These are phyloP conservation scores for Chloropicon primus DNA, from an alignment of 139 green algal genomes.

Conservation along the genomic window DNA sequence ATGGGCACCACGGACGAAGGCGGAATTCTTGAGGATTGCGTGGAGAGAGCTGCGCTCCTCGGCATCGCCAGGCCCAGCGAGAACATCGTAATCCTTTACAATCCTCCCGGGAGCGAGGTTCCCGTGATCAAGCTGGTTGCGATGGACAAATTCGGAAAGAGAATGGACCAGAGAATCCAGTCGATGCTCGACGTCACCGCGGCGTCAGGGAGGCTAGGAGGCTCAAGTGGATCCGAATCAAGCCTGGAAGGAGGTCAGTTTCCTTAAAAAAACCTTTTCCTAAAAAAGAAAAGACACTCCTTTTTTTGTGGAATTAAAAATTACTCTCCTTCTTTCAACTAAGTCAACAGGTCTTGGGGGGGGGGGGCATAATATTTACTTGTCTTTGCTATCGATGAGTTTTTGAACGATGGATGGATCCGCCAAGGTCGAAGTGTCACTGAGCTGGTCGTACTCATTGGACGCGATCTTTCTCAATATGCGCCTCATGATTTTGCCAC, in stretches of 20 bases:
- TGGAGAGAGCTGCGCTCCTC: slow-evolving; percentile 30
- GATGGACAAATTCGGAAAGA: slow-evolving; percentile 6
- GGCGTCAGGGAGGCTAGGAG: too few species aligned
- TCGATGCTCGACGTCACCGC: too few species aligned
- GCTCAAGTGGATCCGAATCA: neutral
- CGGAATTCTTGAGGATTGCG: slow-evolving; percentile 36
- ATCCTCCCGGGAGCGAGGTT: slow-evolving; percentile 14
- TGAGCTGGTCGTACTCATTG: slow-evolving; percentile 33
- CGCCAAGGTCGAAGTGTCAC: slow-evolving; percentile 41
- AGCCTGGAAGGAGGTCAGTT: too few species aligned
- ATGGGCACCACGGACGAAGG: slow-evolving; percentile 24
- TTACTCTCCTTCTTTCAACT: too few species aligned
- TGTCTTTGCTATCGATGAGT: neutral
- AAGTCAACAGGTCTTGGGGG: too few species aligned
- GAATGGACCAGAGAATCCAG: neutral
- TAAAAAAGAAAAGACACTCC: neutral
- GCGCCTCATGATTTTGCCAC: slow-evolving; percentile 33
- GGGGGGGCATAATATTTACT: too few species aligned
- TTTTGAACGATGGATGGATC: slow-evolving; percentile 17
- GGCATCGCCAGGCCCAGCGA: slow-evolving; percentile 50
- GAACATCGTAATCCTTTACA: slow-evolving; percentile 55
- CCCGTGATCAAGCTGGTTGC: slow-evolving; percentile 32
- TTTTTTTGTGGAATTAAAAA: too few species aligned
- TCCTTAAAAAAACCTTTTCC: neutral
- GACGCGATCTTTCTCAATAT: slow-evolving; percentile 57